Base-by-base conservation (phyloP, 106 monocot species). In the Posidonia australis region DNA sequence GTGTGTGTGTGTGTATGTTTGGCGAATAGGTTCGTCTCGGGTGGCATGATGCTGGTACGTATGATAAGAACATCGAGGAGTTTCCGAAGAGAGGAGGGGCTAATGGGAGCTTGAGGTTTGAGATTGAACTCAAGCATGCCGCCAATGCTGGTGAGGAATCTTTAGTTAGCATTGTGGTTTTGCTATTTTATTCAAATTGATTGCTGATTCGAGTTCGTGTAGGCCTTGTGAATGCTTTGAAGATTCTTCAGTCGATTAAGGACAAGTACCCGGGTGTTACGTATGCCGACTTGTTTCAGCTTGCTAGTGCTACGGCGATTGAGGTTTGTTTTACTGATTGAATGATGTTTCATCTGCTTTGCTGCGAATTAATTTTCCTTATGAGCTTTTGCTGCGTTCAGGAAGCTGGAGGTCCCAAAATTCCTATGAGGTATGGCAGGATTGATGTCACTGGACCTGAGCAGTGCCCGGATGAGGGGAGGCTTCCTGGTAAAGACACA, bases 31-130 rank as follows among this genome's bases (percentile, higher is more conserved):
- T 96, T 68, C 90, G 96, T 10, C 72, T 96, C 13, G 96, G 96
- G 46, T 96, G 96, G 96, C 96, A 96, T 71, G 96, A 96, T 81
- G 62, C 96, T 60, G 96, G 96, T 41, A 96, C 96, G 6, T 96
- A 90, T 68, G 86, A 96, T 59, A 96, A 90, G 80, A 90, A 87
- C 68, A 90, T 96, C 67, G 77, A 80, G 32, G 90, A 90, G 54
- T 96, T 83, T 80, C 96, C 96, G 28, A 75, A 80, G 58, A 67
- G 90, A 66, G 96, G 96, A 29, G 96, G 96, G 70, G 96, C 96
- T 56, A 84, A 90, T 77, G 96, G 96, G 73, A 96, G 96, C 63
- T 61, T 96, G 69, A 76, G 87, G 60, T 96, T 80, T 83, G 96
- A 96, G 43, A 32, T 77, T 27, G 96, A 96, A 68, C 60, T 87